Evolutionary conservation across 768 basidiomycete genomes (phyloP).

Genomic region (Kwoniella europaea): DNA sequence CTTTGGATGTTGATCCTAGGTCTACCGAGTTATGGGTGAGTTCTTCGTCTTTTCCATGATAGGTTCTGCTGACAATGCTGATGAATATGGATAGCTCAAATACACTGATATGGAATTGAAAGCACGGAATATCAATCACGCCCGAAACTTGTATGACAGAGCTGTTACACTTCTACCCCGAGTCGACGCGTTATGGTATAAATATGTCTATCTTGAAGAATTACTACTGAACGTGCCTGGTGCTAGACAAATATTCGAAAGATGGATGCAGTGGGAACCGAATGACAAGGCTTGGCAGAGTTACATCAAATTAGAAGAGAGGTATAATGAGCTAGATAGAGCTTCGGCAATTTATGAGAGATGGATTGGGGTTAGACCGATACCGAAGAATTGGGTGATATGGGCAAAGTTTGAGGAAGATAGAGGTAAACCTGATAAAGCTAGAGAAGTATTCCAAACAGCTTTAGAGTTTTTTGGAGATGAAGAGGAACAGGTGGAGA

Average conservation of each 20-base stretch:
- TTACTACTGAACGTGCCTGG: constrained; percentile 94
- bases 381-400: constrained; percentile 69
- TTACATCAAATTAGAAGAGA: constrained; percentile 96
- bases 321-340: constrained; percentile 88
- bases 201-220: constrained; percentile 98
- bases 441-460: constrained; percentile 85
- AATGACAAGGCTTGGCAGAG: constrained; percentile 99
- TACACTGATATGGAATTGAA: constrained; percentile 99
- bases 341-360: constrained; percentile 88
- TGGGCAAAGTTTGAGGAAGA: constrained; percentile 72
- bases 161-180: constrained; percentile 95
- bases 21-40: constrained; percentile 89
- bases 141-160: constrained; percentile 94
- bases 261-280: constrained; percentile 99
- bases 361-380: constrained; percentile 64
- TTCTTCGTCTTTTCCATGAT: constrained; percentile 8
- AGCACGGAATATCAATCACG: constrained; percentile 94
- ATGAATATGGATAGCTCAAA: constrained; percentile 36
- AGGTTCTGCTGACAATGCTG: not conserved
- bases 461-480: constrained; percentile 85
- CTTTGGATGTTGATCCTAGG: constrained; percentile 90
- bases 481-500: constrained; percentile 84
- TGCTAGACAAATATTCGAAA: constrained; percentile 94
- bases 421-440: constrained; percentile 69
- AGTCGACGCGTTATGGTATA: constrained; percentile 94